phyloP scores from a whole-genome alignment of 2,329 filamentous ascomycete genomes.

The Calonectria hongkongensis region DNA sequence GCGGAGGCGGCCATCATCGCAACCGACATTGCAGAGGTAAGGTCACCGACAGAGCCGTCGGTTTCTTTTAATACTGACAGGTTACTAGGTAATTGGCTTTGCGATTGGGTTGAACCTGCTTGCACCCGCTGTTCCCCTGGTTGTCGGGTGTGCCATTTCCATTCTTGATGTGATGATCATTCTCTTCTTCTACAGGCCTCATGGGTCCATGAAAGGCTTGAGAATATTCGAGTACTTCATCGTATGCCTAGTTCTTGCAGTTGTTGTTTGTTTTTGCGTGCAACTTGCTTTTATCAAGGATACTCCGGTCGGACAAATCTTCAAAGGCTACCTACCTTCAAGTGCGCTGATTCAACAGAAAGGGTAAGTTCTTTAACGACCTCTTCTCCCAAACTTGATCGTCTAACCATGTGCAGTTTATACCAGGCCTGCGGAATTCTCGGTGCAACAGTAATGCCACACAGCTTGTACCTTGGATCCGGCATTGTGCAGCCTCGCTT shows the following conservation, averaged over 20 bases:
- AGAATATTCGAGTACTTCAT: conserved; percentile 80
- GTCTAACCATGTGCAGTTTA: conserved; percentile 53
- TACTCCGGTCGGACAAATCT: conserved; percentile 75
- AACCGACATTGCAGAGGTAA: conserved; percentile 79
- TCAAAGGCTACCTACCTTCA: conserved; percentile 79
- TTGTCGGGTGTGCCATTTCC: conserved; percentile 81
- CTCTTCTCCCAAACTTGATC: conserved; percentile 22
- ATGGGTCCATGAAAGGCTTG: conserved; percentile 74
- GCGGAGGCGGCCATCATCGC: conserved; percentile 82
- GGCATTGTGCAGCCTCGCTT: conserved; percentile 82
- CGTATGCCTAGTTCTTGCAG: conserved; percentile 77
- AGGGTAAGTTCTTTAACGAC: conserved; percentile 62
- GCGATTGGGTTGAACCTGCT: conserved; percentile 82
- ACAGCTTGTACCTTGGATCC: conserved; percentile 80
- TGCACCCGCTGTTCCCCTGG: conserved; percentile 77
- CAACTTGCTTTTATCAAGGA: conserved; percentile 78
- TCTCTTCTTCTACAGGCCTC: conserved; percentile 78
- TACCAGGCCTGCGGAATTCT: conserved; percentile 86
- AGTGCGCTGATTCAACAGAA: conserved; percentile 73
- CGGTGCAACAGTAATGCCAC: conserved; percentile 85
- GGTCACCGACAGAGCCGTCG: neutral
- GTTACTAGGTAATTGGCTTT: conserved; percentile 76
- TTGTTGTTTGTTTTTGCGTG: conserved; percentile 82
- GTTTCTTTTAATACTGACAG: neutral
- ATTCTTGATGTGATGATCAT: conserved; percentile 82